Evolutionary conservation across 2,329 filamentous ascomycete genomes (phyloP), one percentile per base, ranked within the genome.

Genomic region (Aureobasidium sp.): DNA sequence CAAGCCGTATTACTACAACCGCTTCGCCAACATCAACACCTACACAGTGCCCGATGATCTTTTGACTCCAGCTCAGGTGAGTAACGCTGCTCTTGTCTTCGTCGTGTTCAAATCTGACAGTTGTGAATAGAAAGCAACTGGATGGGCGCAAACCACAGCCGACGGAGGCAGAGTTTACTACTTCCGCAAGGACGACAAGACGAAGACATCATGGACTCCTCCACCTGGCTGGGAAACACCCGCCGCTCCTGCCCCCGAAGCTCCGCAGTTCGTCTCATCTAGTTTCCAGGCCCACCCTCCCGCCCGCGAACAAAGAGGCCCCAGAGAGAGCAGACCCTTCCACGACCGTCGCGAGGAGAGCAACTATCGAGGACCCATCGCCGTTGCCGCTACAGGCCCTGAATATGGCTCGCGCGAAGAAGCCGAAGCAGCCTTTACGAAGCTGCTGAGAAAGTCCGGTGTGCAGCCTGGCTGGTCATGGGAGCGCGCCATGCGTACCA

Each of bases 41-140:
- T 99, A 94, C 94, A 87, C 86, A 44, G 97, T 97, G 78, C 95
- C 94, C 4, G 84, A 89, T 71, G 94, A 96, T 50, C 80, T 96
- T 76, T 92, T 96, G 89, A 87, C 84, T 26, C 83, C 85, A 7
- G 85, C 87, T 57, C 92, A 96, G 85, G 91, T 92, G 77, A 66
- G 75, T 67, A 7, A 26, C 12, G 12, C 27, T 44, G 41, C 12
- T 10, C 10, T 26, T 36, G 34, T 26, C 10, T 52, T 13, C 37
- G 10, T 5, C 2, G 24, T 10, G 20, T 20, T 8, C 20, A 24
- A 20, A 82, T 37, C 88, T 56, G 87, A 87, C 69, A 89, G 94
- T 90, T 10, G 10, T 50, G 4, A 32, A 55, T 46, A 63, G 55
- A 51, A 43, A 24, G 68, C 67, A 12, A 69, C 67, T 12, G 69